phyloP scores from a whole-genome alignment of 495 filamentous ascomycete genomes.

The Apiosordaria backusii region DNA sequence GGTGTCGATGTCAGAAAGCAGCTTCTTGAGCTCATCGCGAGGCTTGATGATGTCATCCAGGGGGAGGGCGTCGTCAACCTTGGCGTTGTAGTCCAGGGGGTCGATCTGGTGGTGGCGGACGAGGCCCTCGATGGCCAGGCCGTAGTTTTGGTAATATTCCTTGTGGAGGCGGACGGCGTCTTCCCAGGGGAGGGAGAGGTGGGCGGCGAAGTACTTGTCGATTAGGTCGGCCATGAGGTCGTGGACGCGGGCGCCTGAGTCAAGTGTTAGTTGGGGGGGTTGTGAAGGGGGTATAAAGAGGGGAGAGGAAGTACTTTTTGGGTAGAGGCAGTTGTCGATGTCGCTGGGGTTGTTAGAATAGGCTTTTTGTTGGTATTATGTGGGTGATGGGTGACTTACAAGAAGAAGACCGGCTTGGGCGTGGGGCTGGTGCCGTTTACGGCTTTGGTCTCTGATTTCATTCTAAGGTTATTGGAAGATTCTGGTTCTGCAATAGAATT shows the following conservation, averaged over 20 bases:
- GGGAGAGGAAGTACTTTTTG: conserved; percentile 46
- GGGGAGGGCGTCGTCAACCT: conserved; percentile 93
- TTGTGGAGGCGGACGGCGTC: conserved; percentile 80
- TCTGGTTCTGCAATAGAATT: not conserved
- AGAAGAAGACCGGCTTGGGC: conserved; percentile 44
- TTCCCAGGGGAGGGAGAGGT: conserved; percentile 64
- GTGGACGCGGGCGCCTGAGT: conserved; percentile 61
- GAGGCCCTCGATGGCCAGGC: conserved; percentile 91
- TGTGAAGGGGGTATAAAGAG: not conserved
- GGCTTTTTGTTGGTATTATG: not conserved
- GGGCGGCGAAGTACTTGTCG: conserved; percentile 75
- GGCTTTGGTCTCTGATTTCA: conserved; percentile 9
- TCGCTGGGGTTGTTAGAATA: conserved; percentile 48
- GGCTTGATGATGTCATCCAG: conserved; percentile 78
- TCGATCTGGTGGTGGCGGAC: conserved; percentile 94
- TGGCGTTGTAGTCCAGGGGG: conserved; percentile 86
- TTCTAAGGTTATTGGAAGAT: not conserved
- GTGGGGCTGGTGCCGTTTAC: conserved; percentile 14
- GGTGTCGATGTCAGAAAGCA: conserved; percentile 76
- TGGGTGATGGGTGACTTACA: conserved; percentile 31
- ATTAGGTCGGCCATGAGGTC: conserved; percentile 72
- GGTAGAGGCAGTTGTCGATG: conserved; percentile 93
- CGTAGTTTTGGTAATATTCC: conserved; percentile 93
- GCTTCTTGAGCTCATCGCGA: conserved; percentile 64
- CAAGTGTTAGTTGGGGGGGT: not conserved